Conservation (phyloP, 1,284 basidiomycete species). For the Apiotrichum porosum region DNA sequence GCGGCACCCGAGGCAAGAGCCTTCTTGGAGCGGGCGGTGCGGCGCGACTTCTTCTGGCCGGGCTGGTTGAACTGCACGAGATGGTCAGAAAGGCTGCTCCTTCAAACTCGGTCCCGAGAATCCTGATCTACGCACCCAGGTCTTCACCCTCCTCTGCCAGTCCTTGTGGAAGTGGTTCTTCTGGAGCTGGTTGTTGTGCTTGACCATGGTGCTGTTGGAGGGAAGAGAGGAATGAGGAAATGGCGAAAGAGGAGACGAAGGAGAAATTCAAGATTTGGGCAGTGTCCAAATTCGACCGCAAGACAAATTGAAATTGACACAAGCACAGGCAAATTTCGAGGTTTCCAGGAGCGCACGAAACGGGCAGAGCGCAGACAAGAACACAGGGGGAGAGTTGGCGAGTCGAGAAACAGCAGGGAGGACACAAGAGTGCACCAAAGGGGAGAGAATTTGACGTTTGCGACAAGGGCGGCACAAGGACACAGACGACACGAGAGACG, state of each 20-base stretch:
- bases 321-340: background rate
- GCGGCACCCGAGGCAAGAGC: constrained; percentile 87
- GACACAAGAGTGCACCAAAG: background rate
- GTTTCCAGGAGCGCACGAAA: too few species aligned
- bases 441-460: background rate
- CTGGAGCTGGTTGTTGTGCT: constrained; percentile 62
- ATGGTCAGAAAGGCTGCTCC: constrained; percentile 42
- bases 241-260: background rate
- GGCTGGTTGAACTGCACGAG: constrained; percentile 98
- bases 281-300: background rate
- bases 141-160: constrained; percentile 58
- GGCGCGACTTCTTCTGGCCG: constrained; percentile 93
- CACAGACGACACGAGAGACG: background rate
- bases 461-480: background rate
- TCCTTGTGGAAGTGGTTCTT: constrained; percentile 98
- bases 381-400: background rate
- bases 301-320: background rate
- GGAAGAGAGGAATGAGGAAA: background rate
- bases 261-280: background rate
- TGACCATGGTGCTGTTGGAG: constrained; percentile 19
- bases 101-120: background rate
- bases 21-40: constrained; percentile 87
- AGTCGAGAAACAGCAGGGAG: background rate
- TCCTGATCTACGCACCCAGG: constrained; percentile 39
- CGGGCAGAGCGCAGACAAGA: too few species aligned